Evolutionary conservation across 352 stramenopile genomes (phyloP), one percentile per base, ranked within the genome.

Genomic region (Phytophthora chlamydospora): DNA sequence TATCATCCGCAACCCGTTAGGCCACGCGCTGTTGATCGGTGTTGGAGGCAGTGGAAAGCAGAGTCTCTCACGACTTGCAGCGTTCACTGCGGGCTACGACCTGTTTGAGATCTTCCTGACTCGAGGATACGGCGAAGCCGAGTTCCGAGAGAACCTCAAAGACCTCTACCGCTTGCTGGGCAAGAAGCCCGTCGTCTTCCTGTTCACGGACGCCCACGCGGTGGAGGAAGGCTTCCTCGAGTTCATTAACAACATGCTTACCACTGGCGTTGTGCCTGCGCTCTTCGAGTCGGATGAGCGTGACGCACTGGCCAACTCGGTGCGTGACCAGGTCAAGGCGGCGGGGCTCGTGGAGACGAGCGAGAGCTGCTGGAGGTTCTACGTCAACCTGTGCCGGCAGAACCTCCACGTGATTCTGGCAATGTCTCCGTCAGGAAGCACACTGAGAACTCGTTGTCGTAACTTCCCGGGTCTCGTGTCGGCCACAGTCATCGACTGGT

Each of bases 161-260:
- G 87, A 97, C 33, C 58, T 98, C 9, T 98, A 98, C 44, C 91
- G 88, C 9, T 78, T 88, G 41, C 63, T 98, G 6, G 91, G 87
- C 8, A 87, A 89, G 33, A 85, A 85, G 9, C 78, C 77, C 5
- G 90, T 98, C 2, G 93, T 98, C 6, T 98, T 98, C 66, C 82
- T 98, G 12, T 98, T 98, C 70, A 98, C 95, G 3, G 95, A 98
- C 57, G 94, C 94, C 0, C 94, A 98, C 58, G 93, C 97, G 0
- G 93, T 98, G 2, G 90, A 98, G 61, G 95, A 98, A 82, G 95
- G 91, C 2, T 98, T 98, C 58, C 76, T 98, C 14, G 95, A 98
- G 63, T 98, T 98, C 51, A 95, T 98, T 58, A 98, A 98, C 76
- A 98, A 98, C 58, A 98, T 98, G 90, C 76, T 98, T 6, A 98